phyloP scores from a whole-genome alignment of 345 rosid species.

The Eutrema yunnanense region DNA sequence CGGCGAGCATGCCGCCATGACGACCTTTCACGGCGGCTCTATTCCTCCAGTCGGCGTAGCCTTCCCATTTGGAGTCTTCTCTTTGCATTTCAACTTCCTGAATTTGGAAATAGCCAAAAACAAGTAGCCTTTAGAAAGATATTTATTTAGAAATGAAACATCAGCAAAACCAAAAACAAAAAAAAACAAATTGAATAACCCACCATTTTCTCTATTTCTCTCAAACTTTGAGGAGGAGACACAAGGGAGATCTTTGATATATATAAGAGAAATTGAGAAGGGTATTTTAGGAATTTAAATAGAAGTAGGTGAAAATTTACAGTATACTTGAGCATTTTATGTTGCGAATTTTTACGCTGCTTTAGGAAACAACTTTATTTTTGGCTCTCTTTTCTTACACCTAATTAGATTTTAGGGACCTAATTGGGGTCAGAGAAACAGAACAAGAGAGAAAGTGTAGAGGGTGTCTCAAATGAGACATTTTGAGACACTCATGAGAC shows the following conservation, averaged over 20 bases:
- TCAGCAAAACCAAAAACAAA: background rate
- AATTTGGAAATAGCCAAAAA: background rate
- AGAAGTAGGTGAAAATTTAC: background rate
- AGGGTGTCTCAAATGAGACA: no score
- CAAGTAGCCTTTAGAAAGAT: background rate
- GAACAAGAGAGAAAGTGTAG: no score
- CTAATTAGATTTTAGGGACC: background rate
- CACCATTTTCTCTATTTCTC: conserved; percentile 39
- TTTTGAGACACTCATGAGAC: no score
- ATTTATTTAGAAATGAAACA: background rate
- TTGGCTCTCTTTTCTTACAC: background rate
- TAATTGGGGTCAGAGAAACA: no score
- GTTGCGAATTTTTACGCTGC: background rate
- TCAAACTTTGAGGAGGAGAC: background rate
- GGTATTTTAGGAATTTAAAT: conserved; percentile 28
- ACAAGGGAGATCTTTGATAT: background rate
- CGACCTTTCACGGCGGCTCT: conserved; percentile 48
- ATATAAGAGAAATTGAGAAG: conserved; percentile 20
- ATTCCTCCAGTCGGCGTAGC: conserved; percentile 63
- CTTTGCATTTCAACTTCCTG: conserved; percentile 39
- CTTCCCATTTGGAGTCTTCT: conserved; percentile 47
- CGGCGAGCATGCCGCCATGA: conserved; percentile 76
- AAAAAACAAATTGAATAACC: conserved; percentile 4
- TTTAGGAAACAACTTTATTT: background rate
- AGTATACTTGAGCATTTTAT: background rate